Evolutionary conservation across 768 basidiomycete genomes (phyloP).

Genomic region (Heimioporus sp.): DNA sequence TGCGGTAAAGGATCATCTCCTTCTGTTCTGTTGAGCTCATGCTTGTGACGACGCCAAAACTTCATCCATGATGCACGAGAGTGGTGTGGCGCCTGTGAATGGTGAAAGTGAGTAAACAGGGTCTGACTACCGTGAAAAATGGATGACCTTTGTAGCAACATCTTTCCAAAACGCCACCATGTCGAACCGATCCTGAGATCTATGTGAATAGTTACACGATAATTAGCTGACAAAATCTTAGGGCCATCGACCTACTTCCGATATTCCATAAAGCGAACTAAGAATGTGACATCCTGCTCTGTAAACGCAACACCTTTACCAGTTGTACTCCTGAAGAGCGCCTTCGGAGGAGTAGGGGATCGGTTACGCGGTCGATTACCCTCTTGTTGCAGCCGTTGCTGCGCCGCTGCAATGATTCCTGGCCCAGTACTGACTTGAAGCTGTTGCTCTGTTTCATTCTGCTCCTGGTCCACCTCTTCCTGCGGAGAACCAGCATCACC

Average conservation of each 20-base stretch:
- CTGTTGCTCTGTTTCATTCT: constrained; percentile 41
- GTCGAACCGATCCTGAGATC: constrained; percentile 58
- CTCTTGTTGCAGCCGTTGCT: constrained; percentile 39
- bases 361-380: constrained; percentile 47
- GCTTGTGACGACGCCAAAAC: constrained; percentile 85
- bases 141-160: constrained; percentile 59
- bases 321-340: constrained; percentile 79
- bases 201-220: constrained; percentile 21
- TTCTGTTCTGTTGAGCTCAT: constrained; percentile 69
- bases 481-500: constrained; percentile 48
- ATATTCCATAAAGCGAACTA: constrained; percentile 76
- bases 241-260: constrained; percentile 52
- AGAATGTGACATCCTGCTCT: constrained; percentile 74
- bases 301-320: constrained; percentile 91
- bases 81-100: constrained; percentile 75
- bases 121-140: neutral
- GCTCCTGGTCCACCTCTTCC: constrained; percentile 42
- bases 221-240: too few relatives aligned
- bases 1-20: constrained; percentile 68
- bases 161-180: constrained; percentile 84
- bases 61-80: constrained; percentile 95
- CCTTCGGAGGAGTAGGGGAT: constrained; percentile 79
- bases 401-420: constrained; percentile 44
- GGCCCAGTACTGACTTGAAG: constrained; percentile 37
- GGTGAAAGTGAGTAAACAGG: neutral